phyloP scores from a whole-genome alignment of 2,329 filamentous ascomycete genomes.

The Talaromyces sp. region DNA sequence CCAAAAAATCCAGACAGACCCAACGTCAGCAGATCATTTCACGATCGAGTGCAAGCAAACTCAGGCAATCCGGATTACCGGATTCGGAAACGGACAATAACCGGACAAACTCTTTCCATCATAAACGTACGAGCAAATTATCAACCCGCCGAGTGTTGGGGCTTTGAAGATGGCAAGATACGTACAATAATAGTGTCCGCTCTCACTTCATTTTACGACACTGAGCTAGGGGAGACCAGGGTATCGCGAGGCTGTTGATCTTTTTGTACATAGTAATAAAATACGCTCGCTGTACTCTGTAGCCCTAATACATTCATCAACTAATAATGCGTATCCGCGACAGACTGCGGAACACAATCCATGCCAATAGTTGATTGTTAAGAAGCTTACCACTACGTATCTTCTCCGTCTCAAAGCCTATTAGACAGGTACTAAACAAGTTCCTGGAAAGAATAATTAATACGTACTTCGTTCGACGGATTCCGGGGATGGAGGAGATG shows the following conservation, averaged over 20 bases:
- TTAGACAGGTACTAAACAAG: too few species aligned
- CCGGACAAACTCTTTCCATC: background rate
- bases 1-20: too few species aligned
- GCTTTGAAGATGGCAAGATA: background rate
- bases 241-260: background rate
- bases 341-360: too few species aligned
- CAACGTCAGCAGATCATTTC: too few species aligned
- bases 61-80: background rate
- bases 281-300: background rate
- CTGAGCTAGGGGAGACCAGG: background rate
- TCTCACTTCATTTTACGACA: conserved; percentile 1
- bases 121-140: too few species aligned
- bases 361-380: too few species aligned
- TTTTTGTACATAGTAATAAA: background rate
- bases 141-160: background rate
- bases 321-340: too few species aligned
- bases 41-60: too few species aligned
- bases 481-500: background rate
- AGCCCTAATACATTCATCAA: background rate
- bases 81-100: background rate
- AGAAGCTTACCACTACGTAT: too few species aligned
- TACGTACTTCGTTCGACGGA: background rate
- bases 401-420: too few species aligned
- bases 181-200: background rate
- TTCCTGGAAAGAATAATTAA: background rate